A percentile compares a stretch with the other conserved stretches of the same genome.
phyloP scores from a whole-genome alignment of 345 rosid species.

The thale cress (Arabidopsis thaliana) region TAIR10.1 NC_003074.8:23395001-23395500 shows the following conservation, averaged over 20 bases:
- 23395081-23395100: constrained; percentile 14
- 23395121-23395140: constrained; percentile 23
- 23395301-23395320: constrained; percentile 71
- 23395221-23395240: not conserved
- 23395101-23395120: constrained; percentile 11
- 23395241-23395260: constrained; percentile 45
- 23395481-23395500: constrained; percentile 20
- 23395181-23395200: not conserved
- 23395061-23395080: constrained; percentile 14
- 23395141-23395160: constrained; percentile 18
- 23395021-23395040: not conserved
- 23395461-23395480: not conserved
- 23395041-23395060: constrained; percentile 14
- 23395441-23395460: constrained; percentile 52
- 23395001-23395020: constrained; percentile 24
- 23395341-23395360: constrained; percentile 73
- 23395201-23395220: not conserved
- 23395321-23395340: constrained; percentile 86
- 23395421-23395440: constrained; percentile 51
- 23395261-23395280: constrained; percentile 64
- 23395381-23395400: constrained; percentile 56
- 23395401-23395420: constrained; percentile 61
- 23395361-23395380: constrained; percentile 74
- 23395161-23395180: constrained; percentile 26
- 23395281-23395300: constrained; percentile 63